These are phyloP conservation scores for Zymoseptoria ardabiliae DNA, from an alignment of 2,329 filamentous ascomycete genomes.

Conservation along the genomic window DNA sequence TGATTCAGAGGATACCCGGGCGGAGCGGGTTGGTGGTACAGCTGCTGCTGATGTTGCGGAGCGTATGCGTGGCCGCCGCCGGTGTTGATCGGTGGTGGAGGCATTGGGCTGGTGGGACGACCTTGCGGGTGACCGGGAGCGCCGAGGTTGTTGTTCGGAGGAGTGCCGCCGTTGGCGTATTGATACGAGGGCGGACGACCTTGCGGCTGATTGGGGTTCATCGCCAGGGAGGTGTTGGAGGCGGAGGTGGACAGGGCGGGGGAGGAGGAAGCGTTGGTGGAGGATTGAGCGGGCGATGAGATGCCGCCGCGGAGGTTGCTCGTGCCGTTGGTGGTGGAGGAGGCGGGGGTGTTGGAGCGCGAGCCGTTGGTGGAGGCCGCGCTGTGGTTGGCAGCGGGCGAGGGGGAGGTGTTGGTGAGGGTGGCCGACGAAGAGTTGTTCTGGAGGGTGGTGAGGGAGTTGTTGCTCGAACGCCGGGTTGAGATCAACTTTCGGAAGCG, in stretches of 20 bases:
- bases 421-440: conserved; percentile 38
- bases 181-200: conserved; percentile 59
- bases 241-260: conserved; percentile 8
- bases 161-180: conserved; percentile 38
- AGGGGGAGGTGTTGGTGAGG: conserved; percentile 28
- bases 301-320: conserved; percentile 38
- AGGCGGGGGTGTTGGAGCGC: conserved; percentile 28
- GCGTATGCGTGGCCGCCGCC: conserved; percentile 44
- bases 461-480: conserved; percentile 61
- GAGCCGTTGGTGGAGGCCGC: conserved; percentile 28
- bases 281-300: conserved; percentile 12
- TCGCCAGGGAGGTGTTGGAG: conserved; percentile 28
- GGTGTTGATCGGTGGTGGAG: conserved; percentile 40
- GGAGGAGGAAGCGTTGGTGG: conserved; percentile 36
- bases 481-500: conserved; percentile 73
- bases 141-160: conserved; percentile 26
- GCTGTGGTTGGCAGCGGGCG: conserved; percentile 12
- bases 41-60: conserved; percentile 37
- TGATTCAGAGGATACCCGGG: conserved; percentile 34
- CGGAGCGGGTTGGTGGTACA: conserved; percentile 33
- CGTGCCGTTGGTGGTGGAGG: conserved; percentile 32
- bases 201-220: conserved; percentile 46
- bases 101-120: conserved; percentile 41
- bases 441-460: conserved; percentile 57
- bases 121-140: conserved; percentile 35